Conservation (phyloP, 306 rosid genomes). For the Lupinus albus region DNA sequence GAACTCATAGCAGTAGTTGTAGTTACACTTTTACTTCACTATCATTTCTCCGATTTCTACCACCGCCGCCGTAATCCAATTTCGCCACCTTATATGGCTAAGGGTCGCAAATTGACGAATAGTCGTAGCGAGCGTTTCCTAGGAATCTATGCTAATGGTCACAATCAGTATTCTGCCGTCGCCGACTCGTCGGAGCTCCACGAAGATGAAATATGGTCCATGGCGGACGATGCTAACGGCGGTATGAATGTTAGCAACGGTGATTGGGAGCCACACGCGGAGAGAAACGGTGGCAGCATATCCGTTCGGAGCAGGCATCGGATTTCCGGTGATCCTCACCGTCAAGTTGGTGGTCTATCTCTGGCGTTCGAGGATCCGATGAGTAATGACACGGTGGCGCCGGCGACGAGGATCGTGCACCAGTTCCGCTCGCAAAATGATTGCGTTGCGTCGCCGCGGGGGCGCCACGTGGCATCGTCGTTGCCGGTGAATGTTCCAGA, state of each 20-base stretch:
- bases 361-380: conserved; percentile 65
- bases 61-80: conserved; percentile 2
- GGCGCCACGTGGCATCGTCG: conserved; percentile 71
- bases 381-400: conserved; percentile 18
- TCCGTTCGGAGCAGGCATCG: conserved; percentile 40
- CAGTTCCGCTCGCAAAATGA: conserved; percentile 62
- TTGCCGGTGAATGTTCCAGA: conserved; percentile 94
- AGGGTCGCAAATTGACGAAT: conserved; percentile 74
- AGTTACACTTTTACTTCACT: not conserved
- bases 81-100: conserved; percentile 69
- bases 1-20: conserved; percentile 32
- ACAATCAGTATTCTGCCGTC: conserved; percentile 42
- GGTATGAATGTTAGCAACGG: conserved; percentile 26
- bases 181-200: conserved; percentile 65
- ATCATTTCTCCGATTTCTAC: not conserved
- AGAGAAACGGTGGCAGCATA: conserved; percentile 33
- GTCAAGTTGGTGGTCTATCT: conserved; percentile 66
- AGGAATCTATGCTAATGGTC: conserved; percentile 57
- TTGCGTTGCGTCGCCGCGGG: conserved; percentile 45
- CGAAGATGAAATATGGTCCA: conserved; percentile 87
- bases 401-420: conserved; percentile 68
- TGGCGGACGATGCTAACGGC: conserved; percentile 34
- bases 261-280: conserved; percentile 49
- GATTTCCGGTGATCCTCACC: conserved; percentile 37
- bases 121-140: conserved; percentile 78